Evolutionary conservation across 148 eudicot genomes (phyloP).

Genomic region (Cornus kousa): DNA sequence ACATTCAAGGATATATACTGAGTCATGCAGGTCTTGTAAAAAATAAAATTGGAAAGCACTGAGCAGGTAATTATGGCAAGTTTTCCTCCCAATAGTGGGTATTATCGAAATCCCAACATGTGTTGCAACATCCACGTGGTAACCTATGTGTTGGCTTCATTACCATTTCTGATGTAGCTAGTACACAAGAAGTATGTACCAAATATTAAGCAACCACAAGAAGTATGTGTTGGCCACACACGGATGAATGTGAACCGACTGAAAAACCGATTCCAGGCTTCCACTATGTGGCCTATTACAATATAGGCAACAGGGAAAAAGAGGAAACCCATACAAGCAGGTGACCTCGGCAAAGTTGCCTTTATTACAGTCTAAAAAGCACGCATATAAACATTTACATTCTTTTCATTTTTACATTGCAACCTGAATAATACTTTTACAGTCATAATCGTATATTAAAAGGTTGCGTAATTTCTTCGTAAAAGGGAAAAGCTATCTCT

Average conservation of each 20-base stretch:
- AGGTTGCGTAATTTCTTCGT: too few relatives aligned
- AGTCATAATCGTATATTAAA: too few relatives aligned
- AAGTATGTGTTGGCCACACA: background rate
- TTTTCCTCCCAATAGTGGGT: too few relatives aligned
- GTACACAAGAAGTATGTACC: too few relatives aligned
- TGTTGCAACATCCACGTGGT: too few relatives aligned
- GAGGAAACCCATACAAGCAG: constrained; percentile 19
- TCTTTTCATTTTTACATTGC: background rate
- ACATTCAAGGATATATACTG: background rate
- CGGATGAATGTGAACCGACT: background rate
- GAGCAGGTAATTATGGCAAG: background rate
- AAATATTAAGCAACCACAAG: too few relatives aligned
- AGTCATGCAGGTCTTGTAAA: background rate
- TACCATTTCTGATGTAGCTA: too few relatives aligned
- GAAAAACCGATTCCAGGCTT: constrained; percentile 7
- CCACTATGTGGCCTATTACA: constrained; percentile 12
- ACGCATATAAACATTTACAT: background rate
- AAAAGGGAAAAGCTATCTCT: too few relatives aligned
- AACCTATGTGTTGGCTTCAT: too few relatives aligned
- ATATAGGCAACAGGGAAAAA: constrained; percentile 47
- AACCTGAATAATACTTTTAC: background rate
- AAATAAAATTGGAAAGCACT: background rate
- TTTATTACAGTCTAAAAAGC: background rate
- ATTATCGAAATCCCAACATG: too few relatives aligned
- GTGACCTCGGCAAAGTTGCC: constrained; percentile 47